These are phyloP conservation scores for Chaetomidium leptoderma DNA, from an alignment of 495 filamentous ascomycete species.

Conservation along the genomic window DNA sequence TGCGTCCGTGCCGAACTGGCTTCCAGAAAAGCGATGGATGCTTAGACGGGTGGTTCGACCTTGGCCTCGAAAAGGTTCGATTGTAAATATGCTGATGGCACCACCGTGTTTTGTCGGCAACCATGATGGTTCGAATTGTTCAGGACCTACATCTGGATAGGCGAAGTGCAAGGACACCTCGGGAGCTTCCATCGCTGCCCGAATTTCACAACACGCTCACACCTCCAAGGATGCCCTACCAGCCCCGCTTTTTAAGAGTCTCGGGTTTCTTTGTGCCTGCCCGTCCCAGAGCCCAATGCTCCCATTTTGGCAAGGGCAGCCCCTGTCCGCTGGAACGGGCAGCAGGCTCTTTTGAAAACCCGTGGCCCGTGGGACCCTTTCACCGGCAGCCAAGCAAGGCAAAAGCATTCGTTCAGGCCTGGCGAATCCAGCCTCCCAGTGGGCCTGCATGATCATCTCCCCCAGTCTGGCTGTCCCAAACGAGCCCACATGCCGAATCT, in stretches of 20 bases:
- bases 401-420: conserved; percentile 28
- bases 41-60: conserved; percentile 27
- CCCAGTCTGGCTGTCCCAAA: conserved; percentile 26
- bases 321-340: conserved; percentile 18
- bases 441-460: conserved; percentile 35
- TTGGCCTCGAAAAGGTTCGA: conserved; percentile 29
- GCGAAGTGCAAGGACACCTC: neutral
- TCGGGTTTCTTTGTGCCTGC: conserved; percentile 11
- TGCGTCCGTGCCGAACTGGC: conserved; percentile 2
- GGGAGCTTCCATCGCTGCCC: neutral
- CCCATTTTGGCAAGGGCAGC: neutral
- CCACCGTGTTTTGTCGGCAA: neutral
- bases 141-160: neutral
- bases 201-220: neutral
- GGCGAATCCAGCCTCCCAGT: conserved; percentile 24
- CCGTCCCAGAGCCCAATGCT: conserved; percentile 2
- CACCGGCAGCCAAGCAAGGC: too few relatives aligned
- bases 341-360: conserved; percentile 7
- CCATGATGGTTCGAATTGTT: neutral
- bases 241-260: conserved; percentile 13
- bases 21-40: conserved; percentile 7
- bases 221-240: neutral
- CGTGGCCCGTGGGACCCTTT: too few relatives aligned
- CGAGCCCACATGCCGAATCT: conserved; percentile 18
- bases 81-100: neutral